These are phyloP conservation scores for Atalantia buxifolia DNA, from an alignment of 345 rosid genomes.

Conservation along the genomic window DNA sequence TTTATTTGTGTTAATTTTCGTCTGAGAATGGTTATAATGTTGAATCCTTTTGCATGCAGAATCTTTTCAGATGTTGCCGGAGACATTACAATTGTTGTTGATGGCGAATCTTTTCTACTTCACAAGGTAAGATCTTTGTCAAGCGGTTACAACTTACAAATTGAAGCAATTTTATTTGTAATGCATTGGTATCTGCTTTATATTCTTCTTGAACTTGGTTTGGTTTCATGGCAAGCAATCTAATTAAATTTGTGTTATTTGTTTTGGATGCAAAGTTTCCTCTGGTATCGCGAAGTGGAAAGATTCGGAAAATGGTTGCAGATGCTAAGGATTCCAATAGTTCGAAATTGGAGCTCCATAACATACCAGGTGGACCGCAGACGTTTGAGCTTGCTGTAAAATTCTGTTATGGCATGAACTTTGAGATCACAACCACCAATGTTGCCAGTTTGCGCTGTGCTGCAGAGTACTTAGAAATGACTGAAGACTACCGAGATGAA, in stretches of 20 bases:
- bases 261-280: constrained; percentile 61
- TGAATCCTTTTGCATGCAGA: constrained; percentile 32
- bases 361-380: constrained; percentile 70
- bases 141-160: neutral
- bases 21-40: neutral
- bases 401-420: constrained; percentile 86
- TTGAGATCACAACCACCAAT: constrained; percentile 70
- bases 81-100: constrained; percentile 71
- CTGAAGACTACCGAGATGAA: constrained; percentile 68
- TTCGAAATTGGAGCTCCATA: constrained; percentile 52
- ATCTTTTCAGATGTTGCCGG: constrained; percentile 90
- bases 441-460: constrained; percentile 66
- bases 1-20: neutral
- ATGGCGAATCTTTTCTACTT: constrained; percentile 77
- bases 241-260: neutral
- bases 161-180: neutral
- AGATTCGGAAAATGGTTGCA: constrained; percentile 64
- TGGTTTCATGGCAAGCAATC: neutral
- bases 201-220: neutral
- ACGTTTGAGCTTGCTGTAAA: constrained; percentile 85
- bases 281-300: constrained; percentile 77
- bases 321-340: constrained; percentile 47
- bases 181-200: neutral
- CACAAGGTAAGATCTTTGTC: constrained; percentile 58
- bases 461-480: constrained; percentile 81